phyloP scores from a whole-genome alignment of 2,329 filamentous ascomycete species.

The Monosporascus sp. region DNA sequence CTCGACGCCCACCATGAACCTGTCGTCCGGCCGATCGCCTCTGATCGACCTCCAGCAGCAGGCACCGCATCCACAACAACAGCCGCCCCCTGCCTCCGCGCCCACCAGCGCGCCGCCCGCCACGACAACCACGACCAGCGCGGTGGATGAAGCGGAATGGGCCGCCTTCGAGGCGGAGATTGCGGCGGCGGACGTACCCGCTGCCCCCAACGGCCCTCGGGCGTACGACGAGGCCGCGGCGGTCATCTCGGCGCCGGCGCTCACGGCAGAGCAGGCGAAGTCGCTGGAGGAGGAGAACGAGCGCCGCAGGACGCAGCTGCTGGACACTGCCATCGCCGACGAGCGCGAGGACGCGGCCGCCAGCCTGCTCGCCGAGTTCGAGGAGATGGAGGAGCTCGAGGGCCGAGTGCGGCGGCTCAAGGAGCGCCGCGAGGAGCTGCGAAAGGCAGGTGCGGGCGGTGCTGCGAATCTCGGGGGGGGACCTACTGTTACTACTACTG shows the following conservation, averaged over 20 bases:
- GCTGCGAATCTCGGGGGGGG: not conserved
- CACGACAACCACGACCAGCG: slow-evolving; percentile 8
- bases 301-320: slow-evolving; percentile 41
- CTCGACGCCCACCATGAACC: slow-evolving; percentile 37
- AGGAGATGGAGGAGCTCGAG: slow-evolving; percentile 77
- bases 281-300: slow-evolving; percentile 45
- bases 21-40: slow-evolving; percentile 32
- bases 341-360: slow-evolving; percentile 72
- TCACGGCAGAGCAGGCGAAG: slow-evolving; percentile 58
- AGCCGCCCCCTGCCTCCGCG: slow-evolving; percentile 8
- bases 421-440: slow-evolving; percentile 64
- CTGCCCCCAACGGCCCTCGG: slow-evolving; percentile 7
- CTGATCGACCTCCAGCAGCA: slow-evolving; percentile 24
- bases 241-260: slow-evolving; percentile 66
- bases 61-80: slow-evolving; percentile 8
- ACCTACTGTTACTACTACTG: not conserved
- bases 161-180: slow-evolving; percentile 84
- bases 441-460: slow-evolving; percentile 27
- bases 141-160: slow-evolving; percentile 72
- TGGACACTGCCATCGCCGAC: slow-evolving; percentile 53
- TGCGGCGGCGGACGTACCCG: slow-evolving; percentile 35
- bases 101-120: slow-evolving; percentile 1
- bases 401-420: slow-evolving; percentile 63
- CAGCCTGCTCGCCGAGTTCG: slow-evolving; percentile 71
- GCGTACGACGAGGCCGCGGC: slow-evolving; percentile 44